Evolutionary conservation across 1,284 basidiomycete species (phyloP).

Genomic region (Tausonia pullulans): DNA sequence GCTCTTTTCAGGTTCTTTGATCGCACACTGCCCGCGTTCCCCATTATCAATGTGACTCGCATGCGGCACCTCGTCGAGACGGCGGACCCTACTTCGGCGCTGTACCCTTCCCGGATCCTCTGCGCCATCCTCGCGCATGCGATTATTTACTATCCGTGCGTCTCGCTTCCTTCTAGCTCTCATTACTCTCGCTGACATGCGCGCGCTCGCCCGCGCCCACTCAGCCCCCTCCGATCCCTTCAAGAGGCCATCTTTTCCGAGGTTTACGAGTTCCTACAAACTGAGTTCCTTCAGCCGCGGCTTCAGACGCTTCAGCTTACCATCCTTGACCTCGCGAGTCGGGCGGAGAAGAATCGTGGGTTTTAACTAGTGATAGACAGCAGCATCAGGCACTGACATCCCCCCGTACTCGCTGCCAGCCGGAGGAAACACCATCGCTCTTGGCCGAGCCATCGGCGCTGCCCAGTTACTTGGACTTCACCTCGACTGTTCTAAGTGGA

Average conservation of each 20-base stretch:
- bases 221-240: neutral
- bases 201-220: too few species aligned
- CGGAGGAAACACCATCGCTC: neutral
- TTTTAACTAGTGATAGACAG: too few species aligned
- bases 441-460: conserved; percentile 25
- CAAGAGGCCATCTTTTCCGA: neutral
- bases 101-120: conserved; percentile 25
- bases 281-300: conserved; percentile 5
- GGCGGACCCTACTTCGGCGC: conserved; percentile 7
- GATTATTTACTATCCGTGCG: conserved; percentile 20
- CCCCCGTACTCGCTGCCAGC: neutral
- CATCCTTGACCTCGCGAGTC: conserved; percentile 7
- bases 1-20: conserved; percentile 4
- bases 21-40: conserved; percentile 25
- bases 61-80: conserved; percentile 19
- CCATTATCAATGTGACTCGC: conserved; percentile 25
- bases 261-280: too few species aligned
- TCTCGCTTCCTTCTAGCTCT: conserved; percentile 17
- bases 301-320: conserved; percentile 17
- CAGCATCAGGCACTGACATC: neutral
- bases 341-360: conserved; percentile 14
- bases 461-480: conserved; percentile 32
- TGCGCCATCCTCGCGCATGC: conserved; percentile 28
- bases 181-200: too few species aligned
- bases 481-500: conserved; percentile 30